These are phyloP conservation scores for bread wheat (Triticum aestivum) DNA, from an alignment of 176 grass and related monocot genomes.

Conservation along the genomic window DNA sequence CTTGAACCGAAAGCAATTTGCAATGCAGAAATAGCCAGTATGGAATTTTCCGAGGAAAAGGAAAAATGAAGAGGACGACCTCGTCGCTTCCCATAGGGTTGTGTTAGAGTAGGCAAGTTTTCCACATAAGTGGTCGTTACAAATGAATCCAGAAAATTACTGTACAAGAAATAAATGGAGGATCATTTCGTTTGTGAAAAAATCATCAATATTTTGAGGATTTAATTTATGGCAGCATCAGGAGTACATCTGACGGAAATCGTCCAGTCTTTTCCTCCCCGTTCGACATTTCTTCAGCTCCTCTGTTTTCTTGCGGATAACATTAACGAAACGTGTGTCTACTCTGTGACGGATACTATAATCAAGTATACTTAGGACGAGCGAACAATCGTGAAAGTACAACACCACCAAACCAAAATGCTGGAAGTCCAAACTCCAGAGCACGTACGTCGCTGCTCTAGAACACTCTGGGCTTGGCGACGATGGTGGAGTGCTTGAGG, in stretches of 20 bases:
- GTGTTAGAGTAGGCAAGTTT: not conserved
- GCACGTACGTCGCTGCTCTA: not conserved
- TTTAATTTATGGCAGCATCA: not conserved
- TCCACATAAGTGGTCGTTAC: too few relatives aligned
- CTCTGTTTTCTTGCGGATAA: not conserved
- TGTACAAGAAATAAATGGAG: not conserved
- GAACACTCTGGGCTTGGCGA: slow-evolving; percentile 62
- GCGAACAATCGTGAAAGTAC: not conserved
- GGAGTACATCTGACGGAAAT: not conserved
- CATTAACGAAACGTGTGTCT: not conserved
- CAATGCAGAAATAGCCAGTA: not conserved
- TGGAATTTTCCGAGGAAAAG: not conserved
- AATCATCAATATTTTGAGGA: not conserved
- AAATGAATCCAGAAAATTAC: not conserved
- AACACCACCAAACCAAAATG: not conserved
- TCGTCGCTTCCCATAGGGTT: not conserved
- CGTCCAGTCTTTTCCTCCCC: not conserved
- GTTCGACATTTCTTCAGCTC: not conserved
- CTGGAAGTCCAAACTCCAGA: not conserved
- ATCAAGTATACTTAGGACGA: not conserved
- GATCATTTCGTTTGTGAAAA: not conserved
- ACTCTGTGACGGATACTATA: not conserved
- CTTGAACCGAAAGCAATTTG: not conserved
- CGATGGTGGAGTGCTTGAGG: slow-evolving; percentile 67
- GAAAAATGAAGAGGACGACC: not conserved